phyloP scores from a whole-genome alignment of 805 yeast species.

The Blastobotrys parvus region DNA sequence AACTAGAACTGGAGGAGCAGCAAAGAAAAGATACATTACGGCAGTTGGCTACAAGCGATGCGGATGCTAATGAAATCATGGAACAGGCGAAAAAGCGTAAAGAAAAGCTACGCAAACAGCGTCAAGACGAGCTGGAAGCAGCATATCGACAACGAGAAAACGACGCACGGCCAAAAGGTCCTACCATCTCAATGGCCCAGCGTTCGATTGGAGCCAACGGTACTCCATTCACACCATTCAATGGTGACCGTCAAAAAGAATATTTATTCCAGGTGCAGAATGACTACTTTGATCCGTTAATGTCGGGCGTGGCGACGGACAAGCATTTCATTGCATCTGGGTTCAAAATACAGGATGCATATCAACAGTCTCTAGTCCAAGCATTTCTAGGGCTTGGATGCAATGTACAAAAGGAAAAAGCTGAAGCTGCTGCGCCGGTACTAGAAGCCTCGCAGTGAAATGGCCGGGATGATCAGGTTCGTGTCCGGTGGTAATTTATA shows the following conservation, averaged over 20 bases:
- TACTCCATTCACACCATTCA: slow-evolving; percentile 87
- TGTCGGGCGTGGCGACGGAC: slow-evolving; percentile 44
- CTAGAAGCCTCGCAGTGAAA: slow-evolving; percentile 15
- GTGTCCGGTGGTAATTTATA: slow-evolving; percentile 12
- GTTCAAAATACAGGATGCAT: slow-evolving; percentile 61
- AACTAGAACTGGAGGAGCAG: slow-evolving; percentile 33
- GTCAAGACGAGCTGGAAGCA: slow-evolving; percentile 1
- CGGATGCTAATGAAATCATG: slow-evolving; percentile 41
- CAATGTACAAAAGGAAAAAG: slow-evolving; percentile 50
- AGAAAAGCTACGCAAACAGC: background rate
- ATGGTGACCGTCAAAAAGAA: slow-evolving; percentile 67
- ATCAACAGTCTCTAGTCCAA: slow-evolving; percentile 69
- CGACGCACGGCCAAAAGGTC: background rate
- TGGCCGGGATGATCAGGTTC: slow-evolving; percentile 14
- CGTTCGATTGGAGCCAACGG: slow-evolving; percentile 7
- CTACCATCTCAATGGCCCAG: background rate
- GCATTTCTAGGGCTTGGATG: slow-evolving; percentile 90
- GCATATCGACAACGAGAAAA: no score
- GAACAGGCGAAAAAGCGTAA: slow-evolving; percentile 25
- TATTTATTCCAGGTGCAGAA: slow-evolving; percentile 42
- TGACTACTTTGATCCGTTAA: slow-evolving; percentile 56
- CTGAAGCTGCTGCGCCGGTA: slow-evolving; percentile 4
- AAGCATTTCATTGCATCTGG: slow-evolving; percentile 79
- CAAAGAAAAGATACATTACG: slow-evolving; percentile 19
- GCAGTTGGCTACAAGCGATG: slow-evolving; percentile 38